Evolutionary conservation across 2,329 filamentous ascomycete genomes (phyloP), one percentile per base, ranked within the genome.

Genomic region (Monosporascus sp.): DNA sequence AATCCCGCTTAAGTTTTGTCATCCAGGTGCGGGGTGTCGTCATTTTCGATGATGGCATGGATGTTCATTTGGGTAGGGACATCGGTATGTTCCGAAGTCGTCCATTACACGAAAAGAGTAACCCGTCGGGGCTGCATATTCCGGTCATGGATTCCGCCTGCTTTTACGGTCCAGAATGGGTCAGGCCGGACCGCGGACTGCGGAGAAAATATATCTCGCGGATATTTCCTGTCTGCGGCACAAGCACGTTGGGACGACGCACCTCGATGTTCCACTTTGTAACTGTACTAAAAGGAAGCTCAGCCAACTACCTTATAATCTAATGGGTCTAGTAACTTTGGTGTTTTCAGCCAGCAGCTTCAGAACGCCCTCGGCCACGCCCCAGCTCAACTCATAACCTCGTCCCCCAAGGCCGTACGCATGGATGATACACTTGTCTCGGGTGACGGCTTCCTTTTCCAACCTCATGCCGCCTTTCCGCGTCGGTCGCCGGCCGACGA

Each of bases 301-400:
- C 3, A 11, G 9, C n/a, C 25, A 5, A 17, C 9, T 46, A n/a
- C 2, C 3, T 49, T 39, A 58, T 5, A 54, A 48, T 34, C 51
- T 56, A 6, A 51, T 42, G 47, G 37, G 15, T 22, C 25, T 22
- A 38, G 41, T 24, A 31, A 39, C n/a, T 41, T 38, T 20, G 36
- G 63, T 36, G 34, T 66, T 57, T 24, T 56, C 54, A 14, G 48
- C 54, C 15, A 79, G 69, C 57, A 80, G 60, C 20, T 62, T 60
- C 3, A 68, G 65, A 9, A 81, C 77, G 49, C 76, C 76, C 47
- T 73, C 72, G 0, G 81, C 82, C 6, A 84, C 73, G 0, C 82
- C 82, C 79, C 81, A 82, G 17, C 80, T 83, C 7, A 84, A 57
- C 66, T 85, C 82, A 58, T 76, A 84, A 0, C 82, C 82, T n/a